Evolutionary conservation across 2,329 filamentous ascomycete species (phyloP).

Genomic region (Scedosporium boydii): DNA sequence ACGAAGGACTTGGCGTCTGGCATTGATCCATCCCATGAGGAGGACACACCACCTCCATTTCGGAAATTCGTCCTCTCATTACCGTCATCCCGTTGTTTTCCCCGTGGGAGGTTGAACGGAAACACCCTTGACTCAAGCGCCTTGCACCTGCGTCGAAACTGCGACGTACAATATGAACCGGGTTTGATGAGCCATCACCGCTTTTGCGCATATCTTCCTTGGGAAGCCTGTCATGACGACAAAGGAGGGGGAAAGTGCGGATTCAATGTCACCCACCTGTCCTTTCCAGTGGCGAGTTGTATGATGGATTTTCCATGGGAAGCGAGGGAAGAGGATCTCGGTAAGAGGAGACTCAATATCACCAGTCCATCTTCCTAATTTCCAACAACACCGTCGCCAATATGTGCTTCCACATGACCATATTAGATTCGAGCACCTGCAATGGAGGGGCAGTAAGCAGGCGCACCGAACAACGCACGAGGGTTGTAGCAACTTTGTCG

Average conservation of each 20-base stretch:
- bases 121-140: neutral
- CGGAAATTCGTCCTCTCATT: neutral
- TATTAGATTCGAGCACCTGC: neutral
- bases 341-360: neutral
- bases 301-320: neutral
- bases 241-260: neutral
- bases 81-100: neutral
- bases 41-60: neutral
- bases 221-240: neutral
- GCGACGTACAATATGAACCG: neutral
- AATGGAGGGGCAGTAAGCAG: neutral
- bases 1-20: neutral
- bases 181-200: neutral
- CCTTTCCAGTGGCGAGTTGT: neutral
- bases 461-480: neutral
- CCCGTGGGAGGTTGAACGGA: neutral
- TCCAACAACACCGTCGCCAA: neutral
- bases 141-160: neutral
- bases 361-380: neutral
- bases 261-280: neutral
- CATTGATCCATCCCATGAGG: neutral
- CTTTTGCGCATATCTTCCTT: neutral
- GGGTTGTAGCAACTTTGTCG: neutral
- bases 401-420: neutral
- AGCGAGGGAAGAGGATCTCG: neutral